Evolutionary conservation across 2,329 filamentous ascomycete genomes (phyloP), one percentile per base, ranked within the genome.

Genomic region (Stemphylium lycopersici): DNA sequence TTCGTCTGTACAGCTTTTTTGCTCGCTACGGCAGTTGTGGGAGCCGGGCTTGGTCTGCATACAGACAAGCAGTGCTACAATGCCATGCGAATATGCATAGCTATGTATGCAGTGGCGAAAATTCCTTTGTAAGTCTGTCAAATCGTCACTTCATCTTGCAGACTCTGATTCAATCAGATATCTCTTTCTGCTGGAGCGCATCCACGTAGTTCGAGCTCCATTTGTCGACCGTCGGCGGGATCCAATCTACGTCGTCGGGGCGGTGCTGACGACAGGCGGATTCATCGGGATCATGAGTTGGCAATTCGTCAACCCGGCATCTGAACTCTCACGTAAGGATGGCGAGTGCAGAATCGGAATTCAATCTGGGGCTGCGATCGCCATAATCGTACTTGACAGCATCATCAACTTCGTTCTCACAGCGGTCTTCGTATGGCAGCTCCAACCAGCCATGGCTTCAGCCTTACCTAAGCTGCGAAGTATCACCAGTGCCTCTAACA

Each of bases 111-210:
- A 22, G 53, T 42, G 10, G 65, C 65, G 33, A 77, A 77, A 46
- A 55, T 71, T 2, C 16, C 62, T 13, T 54, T 74, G 55, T 68
- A 42, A 53, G 62, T 54, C 13, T 33, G n/a, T 20, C 18, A 26
- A 16, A 31, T n/a, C 11, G 5, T 16, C 37, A 13, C 16, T 8
- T n/a, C 6, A 12, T 13, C 18, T 6, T 12, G n/a, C 6, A 24
- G 3, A 6, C 11, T 8, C 31, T 45, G 13, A 42, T 20, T 10
- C 38, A 59, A 16, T 3, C 32, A 63, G 70, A 37, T 74, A 76
- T 48, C 52, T 76, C 5, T 77, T 76, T 52, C 59, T 78, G 3
- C 65, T 77, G 15, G 76, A 78, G 56, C 68, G 76, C 10, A 65
- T 70, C 13, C 73, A 76, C 43, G 64, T 72, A 15, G 63, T 76